Conservation (phyloP, 768 basidiomycete genomes). For the Kwoniella sp. region DNA sequence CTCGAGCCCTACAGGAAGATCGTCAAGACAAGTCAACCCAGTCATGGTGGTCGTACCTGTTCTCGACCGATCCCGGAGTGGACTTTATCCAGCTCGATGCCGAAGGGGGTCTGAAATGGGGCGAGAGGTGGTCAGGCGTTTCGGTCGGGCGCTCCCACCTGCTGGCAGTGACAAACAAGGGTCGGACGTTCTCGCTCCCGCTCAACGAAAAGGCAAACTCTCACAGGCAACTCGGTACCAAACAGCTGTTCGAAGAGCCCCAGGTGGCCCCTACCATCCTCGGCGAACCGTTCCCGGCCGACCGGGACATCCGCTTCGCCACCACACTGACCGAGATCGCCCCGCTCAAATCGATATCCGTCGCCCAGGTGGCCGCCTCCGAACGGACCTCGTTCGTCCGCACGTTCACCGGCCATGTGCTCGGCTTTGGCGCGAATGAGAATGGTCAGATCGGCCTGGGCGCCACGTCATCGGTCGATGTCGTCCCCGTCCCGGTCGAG, state of each 20-base stretch:
- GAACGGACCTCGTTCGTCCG: slow-evolving; percentile 67
- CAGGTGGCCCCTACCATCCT: slow-evolving; percentile 13
- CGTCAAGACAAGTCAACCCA: slow-evolving; percentile 50
- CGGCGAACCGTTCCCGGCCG: slow-evolving; percentile 21
- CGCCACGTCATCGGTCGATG: slow-evolving; percentile 59
- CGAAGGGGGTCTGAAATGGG: slow-evolving; percentile 57
- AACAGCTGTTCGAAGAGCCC: slow-evolving; percentile 58
- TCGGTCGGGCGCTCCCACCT: slow-evolving; percentile 61
- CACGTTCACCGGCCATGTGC: slow-evolving; percentile 65
- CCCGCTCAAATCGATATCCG: slow-evolving; percentile 60
- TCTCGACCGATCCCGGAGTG: slow-evolving; percentile 54
- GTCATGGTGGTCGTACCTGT: slow-evolving; percentile 61
- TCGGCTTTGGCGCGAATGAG: slow-evolving; percentile 87
- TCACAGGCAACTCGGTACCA: slow-evolving; percentile 77
- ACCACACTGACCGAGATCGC: slow-evolving; percentile 73
- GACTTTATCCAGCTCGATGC: slow-evolving; percentile 62
- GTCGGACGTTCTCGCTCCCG: slow-evolving; percentile 75
- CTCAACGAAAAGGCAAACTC: slow-evolving; percentile 69
- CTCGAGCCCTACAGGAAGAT: slow-evolving; percentile 55
- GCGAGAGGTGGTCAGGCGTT: slow-evolving; percentile 73
- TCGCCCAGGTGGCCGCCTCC: slow-evolving; percentile 70
- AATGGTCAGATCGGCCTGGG: slow-evolving; percentile 83
- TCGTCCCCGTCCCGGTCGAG: slow-evolving; percentile 78
- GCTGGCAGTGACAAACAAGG: slow-evolving; percentile 54
- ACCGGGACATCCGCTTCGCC: slow-evolving; percentile 61